Conservation (phyloP, 164 flowering plant species). For the Chimonanthus praecox region DNA sequence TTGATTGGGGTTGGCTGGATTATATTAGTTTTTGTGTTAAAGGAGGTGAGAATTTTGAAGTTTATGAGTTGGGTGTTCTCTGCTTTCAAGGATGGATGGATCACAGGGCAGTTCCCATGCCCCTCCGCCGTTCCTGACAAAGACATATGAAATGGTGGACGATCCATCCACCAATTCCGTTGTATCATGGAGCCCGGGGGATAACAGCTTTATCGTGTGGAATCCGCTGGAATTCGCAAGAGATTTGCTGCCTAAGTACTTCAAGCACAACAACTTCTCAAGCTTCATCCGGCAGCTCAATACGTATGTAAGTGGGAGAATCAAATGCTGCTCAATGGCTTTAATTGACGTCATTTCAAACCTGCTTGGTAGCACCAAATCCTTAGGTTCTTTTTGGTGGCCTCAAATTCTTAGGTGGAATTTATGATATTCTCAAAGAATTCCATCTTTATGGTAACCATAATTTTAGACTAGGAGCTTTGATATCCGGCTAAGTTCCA, state of each 20-base stretch:
- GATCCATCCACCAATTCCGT: constrained; percentile 38
- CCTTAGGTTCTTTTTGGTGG: too few relatives aligned
- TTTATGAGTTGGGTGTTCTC: background rate
- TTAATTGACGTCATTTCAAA: background rate
- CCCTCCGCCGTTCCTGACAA: constrained; percentile 53
- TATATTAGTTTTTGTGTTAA: constrained; percentile 6
- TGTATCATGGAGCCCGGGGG: constrained; percentile 49
- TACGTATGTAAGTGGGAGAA: constrained; percentile 45
- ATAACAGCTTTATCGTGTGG: constrained; percentile 57
- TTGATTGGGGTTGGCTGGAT: constrained; percentile 1
- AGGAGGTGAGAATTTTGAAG: background rate
- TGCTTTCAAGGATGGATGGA: constrained; percentile 33
- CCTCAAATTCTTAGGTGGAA: too few relatives aligned
- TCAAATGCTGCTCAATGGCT: background rate
- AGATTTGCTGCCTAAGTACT: constrained; percentile 57
- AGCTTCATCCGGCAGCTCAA: constrained; percentile 72
- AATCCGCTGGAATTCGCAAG: constrained; percentile 49
- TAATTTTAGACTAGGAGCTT: too few relatives aligned
- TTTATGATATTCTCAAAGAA: too few relatives aligned
- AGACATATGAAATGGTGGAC: constrained; percentile 69
- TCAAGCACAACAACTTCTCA: constrained; percentile 76
- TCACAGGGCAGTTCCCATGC: constrained; percentile 40
- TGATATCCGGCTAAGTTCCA: too few relatives aligned
- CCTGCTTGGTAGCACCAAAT: too few relatives aligned
- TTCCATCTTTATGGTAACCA: too few relatives aligned